Conservation (phyloP, 805 yeast genomes). For the Saccharomycopsis sp. region DNA sequence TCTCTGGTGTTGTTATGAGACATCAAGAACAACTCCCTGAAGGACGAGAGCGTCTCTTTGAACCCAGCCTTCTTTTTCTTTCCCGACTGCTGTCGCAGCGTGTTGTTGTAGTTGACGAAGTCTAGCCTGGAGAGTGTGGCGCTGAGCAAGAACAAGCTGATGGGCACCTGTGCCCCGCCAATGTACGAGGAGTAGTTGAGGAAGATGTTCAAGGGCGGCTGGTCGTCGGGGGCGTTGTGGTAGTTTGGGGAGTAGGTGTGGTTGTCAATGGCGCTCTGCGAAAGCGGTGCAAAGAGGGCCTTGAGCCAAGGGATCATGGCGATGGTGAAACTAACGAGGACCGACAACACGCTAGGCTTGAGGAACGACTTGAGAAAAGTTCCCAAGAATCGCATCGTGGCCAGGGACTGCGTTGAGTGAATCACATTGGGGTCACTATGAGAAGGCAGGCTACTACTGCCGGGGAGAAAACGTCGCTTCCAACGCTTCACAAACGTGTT, state of each 20-base stretch:
- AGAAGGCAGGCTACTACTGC: too few species aligned
- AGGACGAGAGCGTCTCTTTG: not conserved
- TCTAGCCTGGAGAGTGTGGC: conserved; percentile 76
- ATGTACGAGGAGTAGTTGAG: conserved; percentile 75
- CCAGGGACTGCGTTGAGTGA: too few species aligned
- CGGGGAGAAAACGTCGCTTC: too few species aligned
- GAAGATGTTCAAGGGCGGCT: conserved; percentile 75
- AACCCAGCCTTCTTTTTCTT: conserved; percentile 2
- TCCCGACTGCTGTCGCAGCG: not conserved
- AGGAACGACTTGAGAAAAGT: conserved; percentile 40
- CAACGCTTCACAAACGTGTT: too few species aligned
- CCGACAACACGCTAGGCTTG: conserved; percentile 64
- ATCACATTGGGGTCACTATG: not conserved
- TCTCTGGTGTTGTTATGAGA: not conserved
- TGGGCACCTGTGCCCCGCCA: conserved; percentile 81
- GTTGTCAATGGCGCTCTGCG: not conserved
- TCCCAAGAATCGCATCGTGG: too few species aligned
- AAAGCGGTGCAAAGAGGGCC: conserved; percentile 34
- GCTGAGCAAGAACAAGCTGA: conserved; percentile 73
- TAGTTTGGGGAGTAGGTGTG: conserved; percentile 29
- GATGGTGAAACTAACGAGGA: conserved; percentile 52
- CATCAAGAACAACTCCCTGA: conserved; percentile 2
- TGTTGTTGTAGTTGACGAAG: conserved; percentile 6
- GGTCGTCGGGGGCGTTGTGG: conserved; percentile 72
- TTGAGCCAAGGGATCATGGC: conserved; percentile 83